A percentile compares a stretch with the other conserved stretches of the same genome.
These are phyloP conservation scores for Platanthera guangdongensis DNA, from an alignment of 106 monocot species.

Conservation along the genomic window DNA sequence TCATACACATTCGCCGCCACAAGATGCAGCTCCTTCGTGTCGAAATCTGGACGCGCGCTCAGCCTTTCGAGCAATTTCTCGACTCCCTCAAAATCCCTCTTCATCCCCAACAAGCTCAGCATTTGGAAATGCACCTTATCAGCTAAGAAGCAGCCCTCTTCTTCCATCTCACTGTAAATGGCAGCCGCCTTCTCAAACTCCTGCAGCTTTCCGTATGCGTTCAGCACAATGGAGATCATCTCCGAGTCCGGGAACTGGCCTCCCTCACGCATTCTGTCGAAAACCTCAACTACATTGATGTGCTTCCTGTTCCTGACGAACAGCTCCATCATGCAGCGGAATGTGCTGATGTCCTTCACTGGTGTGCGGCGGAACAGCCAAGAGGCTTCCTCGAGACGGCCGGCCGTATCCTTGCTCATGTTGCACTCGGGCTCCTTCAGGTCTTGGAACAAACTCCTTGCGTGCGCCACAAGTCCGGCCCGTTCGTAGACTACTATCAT, in stretches of 20 bases:
- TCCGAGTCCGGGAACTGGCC: constrained; percentile 73
- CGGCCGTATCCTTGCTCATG: constrained; percentile 45
- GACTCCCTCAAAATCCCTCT: constrained; percentile 54
- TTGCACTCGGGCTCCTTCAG: constrained; percentile 37
- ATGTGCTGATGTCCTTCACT: constrained; percentile 56
- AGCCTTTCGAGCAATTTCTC: constrained; percentile 55
- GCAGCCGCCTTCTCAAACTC: constrained; percentile 52
- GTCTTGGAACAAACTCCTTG: constrained; percentile 75
- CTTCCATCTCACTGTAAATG: constrained; percentile 73
- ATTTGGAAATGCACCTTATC: constrained; percentile 95
- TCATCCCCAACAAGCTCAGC: constrained; percentile 68
- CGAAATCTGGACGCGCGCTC: constrained; percentile 40
- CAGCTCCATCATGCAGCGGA: constrained; percentile 67
- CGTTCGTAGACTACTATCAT: constrained; percentile 80
- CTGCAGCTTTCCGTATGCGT: constrained; percentile 87
- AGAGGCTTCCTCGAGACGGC: constrained; percentile 74
- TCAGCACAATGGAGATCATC: constrained; percentile 51
- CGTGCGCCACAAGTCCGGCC: constrained; percentile 66
- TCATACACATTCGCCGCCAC: constrained; percentile 71
- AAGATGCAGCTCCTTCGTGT: constrained; percentile 69
- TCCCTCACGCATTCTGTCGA: constrained; percentile 61
- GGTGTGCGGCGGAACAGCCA: constrained; percentile 63
- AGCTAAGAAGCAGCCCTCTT: constrained; percentile 63
- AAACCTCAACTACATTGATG: constrained; percentile 69
- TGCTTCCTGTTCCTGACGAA: constrained; percentile 58